Percentiles rank a stretch among this genome's conserved stretches.
These are phyloP conservation scores for Fraxinus cuspidata DNA, from an alignment of 257 asterid genomes.

Conservation along the genomic window DNA sequence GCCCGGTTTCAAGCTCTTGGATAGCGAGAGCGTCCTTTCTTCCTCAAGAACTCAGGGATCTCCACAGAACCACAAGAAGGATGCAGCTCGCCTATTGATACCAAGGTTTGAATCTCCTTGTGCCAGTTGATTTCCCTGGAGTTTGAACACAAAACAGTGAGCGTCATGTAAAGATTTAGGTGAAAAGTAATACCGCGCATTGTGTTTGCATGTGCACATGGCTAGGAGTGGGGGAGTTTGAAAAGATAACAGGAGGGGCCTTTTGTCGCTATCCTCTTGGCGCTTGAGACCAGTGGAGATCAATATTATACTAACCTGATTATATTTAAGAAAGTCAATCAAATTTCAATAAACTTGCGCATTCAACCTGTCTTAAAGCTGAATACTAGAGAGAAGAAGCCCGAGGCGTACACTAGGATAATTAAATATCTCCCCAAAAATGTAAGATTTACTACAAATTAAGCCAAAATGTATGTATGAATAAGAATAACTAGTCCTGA, in stretches of 20 bases:
- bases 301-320: slow-evolving; percentile 83
- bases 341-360: not conserved
- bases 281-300: slow-evolving; percentile 95
- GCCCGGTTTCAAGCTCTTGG: slow-evolving; percentile 67
- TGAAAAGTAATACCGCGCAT: not conserved
- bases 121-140: slow-evolving; percentile 63
- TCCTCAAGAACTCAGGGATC: slow-evolving; percentile 85
- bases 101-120: slow-evolving; percentile 65
- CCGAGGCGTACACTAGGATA: not conserved
- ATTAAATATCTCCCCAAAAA: not conserved
- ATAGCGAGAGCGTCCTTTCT: slow-evolving; percentile 80
- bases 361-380: not conserved
- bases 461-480: not conserved
- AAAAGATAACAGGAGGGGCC: slow-evolving; percentile 62
- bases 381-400: not conserved
- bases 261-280: slow-evolving; percentile 81
- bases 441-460: too few relatives aligned
- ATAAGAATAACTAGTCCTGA: not conserved
- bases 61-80: slow-evolving; percentile 69
- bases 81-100: slow-evolving; percentile 60
- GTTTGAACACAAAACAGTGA: slow-evolving; percentile 8
- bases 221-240: not conserved
- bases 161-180: not conserved
- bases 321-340: slow-evolving; percentile 21
- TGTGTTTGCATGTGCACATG: not conserved